Evolutionary conservation across 1,284 basidiomycete species (phyloP), one percentile per base, ranked within the genome.

Genomic region (Rhizoctonia solani): DNA sequence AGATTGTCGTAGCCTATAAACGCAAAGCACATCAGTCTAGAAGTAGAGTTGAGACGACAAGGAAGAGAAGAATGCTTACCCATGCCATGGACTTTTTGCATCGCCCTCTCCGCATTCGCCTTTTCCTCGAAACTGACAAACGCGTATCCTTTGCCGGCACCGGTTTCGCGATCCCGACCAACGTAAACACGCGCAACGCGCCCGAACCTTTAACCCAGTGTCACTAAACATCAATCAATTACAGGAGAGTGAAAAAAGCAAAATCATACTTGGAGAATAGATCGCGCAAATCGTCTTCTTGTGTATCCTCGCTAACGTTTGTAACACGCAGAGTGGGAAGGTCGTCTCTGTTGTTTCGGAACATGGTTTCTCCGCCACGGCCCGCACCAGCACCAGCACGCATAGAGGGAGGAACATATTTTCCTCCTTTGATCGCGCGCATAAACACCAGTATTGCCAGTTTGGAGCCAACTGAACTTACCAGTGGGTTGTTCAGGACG

Each of bases 241-340:
- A 4, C 19, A 19, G 5, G 54, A 21, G 25, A 34, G 13, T 21
- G 27, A 23, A 39, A n/a, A 14, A 11, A 3, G 19, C n/a, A n/a
- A n/a, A 4, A 56, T 16, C 55, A 29, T 59, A 69, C 46, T 49
- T 75, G 58, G 87, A 85, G 77, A 99, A 99, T 23, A 99, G 83
- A 29, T 94, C 93, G 69, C 95, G 88, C 56, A 99, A 81, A 78
- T 99, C 97, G 76, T 89, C 90, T 77, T 99, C 97, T 73, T 93
- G 88, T 1, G 94, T 94, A 74, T 99, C 97, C 77, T 95, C 91
- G 32, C 92, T 94, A 70, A 99, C 89, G 75, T 98, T 99, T 46
- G 97, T 98, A 72, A 99, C 93, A 56, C 97, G 93, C 25, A 99
- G 85, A 0, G 97, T 99, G 2, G 97, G 96, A 27, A 96, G 83